phyloP scores from a whole-genome alignment of 2,329 filamentous ascomycete species.

The Fusarium luffae region DNA sequence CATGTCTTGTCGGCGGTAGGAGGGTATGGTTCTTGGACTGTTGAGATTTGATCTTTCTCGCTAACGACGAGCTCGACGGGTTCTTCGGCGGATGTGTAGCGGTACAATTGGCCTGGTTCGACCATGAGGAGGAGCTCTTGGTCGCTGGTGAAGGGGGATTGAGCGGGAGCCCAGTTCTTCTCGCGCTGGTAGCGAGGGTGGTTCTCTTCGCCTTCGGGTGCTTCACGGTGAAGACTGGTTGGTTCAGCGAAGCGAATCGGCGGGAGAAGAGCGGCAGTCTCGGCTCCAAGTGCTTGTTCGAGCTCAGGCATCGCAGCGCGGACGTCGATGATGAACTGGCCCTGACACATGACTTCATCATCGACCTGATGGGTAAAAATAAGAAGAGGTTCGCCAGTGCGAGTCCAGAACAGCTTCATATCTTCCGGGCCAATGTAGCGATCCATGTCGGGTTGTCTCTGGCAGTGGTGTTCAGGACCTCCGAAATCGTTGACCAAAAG shows the following conservation, averaged over 20 bases:
- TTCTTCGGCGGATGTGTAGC: slow-evolving; percentile 11
- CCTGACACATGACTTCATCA: slow-evolving; percentile 33
- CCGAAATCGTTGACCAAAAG: slow-evolving; percentile 29
- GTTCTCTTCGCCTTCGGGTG: slow-evolving; percentile 20
- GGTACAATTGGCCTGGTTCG: slow-evolving; percentile 32
- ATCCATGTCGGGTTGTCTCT: slow-evolving; percentile 34
- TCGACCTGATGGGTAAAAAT: slow-evolving; percentile 39
- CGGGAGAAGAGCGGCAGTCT: slow-evolving; percentile 10
- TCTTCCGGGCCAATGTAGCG: slow-evolving; percentile 36
- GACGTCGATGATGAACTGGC: slow-evolving; percentile 35
- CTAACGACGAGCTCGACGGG: slow-evolving; percentile 21
- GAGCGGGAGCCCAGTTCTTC: slow-evolving; percentile 38
- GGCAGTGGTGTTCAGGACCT: slow-evolving; percentile 35
- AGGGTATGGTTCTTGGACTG: slow-evolving; percentile 34
- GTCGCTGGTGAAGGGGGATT: slow-evolving; percentile 27
- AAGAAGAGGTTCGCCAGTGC: slow-evolving; percentile 32
- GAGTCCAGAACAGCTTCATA: slow-evolving; percentile 43
- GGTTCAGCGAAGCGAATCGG: slow-evolving; percentile 29
- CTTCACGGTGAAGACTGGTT: slow-evolving; percentile 17
- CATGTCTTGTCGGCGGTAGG: slow-evolving; percentile 15
- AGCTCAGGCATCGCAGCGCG: slow-evolving; percentile 37
- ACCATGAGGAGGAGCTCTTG: slow-evolving; percentile 34
- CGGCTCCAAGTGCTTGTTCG: slow-evolving; percentile 13
- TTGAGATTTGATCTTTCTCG: slow-evolving; percentile 9
- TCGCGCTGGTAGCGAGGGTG: slow-evolving; percentile 35